Evolutionary conservation across 2,329 filamentous ascomycete species (phyloP), one percentile per base, ranked within the genome.

Genomic region (Incumbomyces delicatus): DNA sequence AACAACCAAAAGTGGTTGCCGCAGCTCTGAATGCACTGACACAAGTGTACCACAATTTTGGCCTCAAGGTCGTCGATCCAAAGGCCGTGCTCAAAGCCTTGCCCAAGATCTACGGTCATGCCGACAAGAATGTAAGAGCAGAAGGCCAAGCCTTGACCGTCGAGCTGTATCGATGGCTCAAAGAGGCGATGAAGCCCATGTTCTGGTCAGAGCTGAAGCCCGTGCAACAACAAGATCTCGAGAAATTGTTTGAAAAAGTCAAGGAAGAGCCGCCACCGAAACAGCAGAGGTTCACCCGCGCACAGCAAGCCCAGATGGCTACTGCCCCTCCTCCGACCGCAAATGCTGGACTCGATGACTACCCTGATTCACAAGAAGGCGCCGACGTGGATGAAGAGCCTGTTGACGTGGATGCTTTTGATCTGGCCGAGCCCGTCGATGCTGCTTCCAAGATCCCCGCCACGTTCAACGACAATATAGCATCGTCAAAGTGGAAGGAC

Each of bases 401-500:
- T 1, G 79, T 63, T 3, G 89, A 89, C 58, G 74, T 94, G 42
- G 90, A 96, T 59, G 81, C 73, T 1, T 87, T 87, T 58, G 84
- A 89, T 59, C 69, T 92, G 34, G 57, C 85, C 31, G 89, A 95
- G 61, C 86, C 90, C 0, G 83, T 95, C 50, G 88, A 98, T 61
- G 81, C 95, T 1, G 66, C 87, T 47, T 75, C 84, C 32, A 92
- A 90, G 57, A 73, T 96, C 2, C 85, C 90, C 0, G 78, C 80
- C 33, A 81, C 88, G 61, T 89, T 95, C 54, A 76, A 79, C 54
- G 92, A 98, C 17, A 81, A 84, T 49, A 70, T 98, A 27, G 83
- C 77, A 0, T 96, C 90, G 8, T 83, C 89, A 0, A 98, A 98
- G 63, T 98, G 92, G 92, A 98, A 98, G 63, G 94, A 98, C 56